Evolutionary conservation across 768 basidiomycete genomes (phyloP).

Genomic region (Termitomyces sp.): DNA sequence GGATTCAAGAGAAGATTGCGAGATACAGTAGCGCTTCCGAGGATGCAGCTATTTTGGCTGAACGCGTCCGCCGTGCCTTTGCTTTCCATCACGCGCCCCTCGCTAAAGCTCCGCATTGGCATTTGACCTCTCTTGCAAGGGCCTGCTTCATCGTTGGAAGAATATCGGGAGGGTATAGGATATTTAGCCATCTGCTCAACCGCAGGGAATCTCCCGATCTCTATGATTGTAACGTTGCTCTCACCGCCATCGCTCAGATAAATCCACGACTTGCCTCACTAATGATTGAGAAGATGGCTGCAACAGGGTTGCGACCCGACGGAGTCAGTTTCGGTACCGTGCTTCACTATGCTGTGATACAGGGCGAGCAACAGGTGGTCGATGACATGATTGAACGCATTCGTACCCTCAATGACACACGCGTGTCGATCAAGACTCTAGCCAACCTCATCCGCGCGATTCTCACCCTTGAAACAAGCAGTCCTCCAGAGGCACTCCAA

Average conservation of each 20-base stretch:
- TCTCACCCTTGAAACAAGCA: conserved; percentile 20
- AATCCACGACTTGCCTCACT: conserved; percentile 39
- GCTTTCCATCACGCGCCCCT: conserved; percentile 39
- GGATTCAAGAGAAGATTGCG: conserved; percentile 3
- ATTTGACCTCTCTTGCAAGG: conserved; percentile 57
- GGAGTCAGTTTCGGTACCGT: conserved; percentile 55
- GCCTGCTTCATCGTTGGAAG: conserved; percentile 54
- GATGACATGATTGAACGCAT: conserved; percentile 34
- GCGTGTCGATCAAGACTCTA: conserved; percentile 44
- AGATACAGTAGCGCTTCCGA: conserved; percentile 11
- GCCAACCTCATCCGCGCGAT: conserved; percentile 40
- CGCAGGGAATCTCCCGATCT: conserved; percentile 53
- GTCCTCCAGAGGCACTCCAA: conserved; percentile 17
- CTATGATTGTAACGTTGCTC: conserved; percentile 59
- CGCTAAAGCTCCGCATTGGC: conserved; percentile 36
- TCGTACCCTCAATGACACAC: conserved; percentile 23
- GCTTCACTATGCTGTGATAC: conserved; percentile 48
- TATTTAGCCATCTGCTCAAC: conserved; percentile 38
- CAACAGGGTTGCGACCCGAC: conserved; percentile 44
- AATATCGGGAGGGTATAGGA: conserved; percentile 37
- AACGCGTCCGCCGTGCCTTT: conserved; percentile 40
- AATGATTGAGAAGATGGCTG: conserved; percentile 47
- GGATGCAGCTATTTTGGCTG: conserved; percentile 33
- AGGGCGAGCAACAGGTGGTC: conserved; percentile 39
- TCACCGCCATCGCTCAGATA: conserved; percentile 46